A percentile compares a stretch with the other conserved stretches of the same genome.
These are phyloP conservation scores for Ceriops tagal DNA, from an alignment of 345 rosid genomes.

Conservation along the genomic window DNA sequence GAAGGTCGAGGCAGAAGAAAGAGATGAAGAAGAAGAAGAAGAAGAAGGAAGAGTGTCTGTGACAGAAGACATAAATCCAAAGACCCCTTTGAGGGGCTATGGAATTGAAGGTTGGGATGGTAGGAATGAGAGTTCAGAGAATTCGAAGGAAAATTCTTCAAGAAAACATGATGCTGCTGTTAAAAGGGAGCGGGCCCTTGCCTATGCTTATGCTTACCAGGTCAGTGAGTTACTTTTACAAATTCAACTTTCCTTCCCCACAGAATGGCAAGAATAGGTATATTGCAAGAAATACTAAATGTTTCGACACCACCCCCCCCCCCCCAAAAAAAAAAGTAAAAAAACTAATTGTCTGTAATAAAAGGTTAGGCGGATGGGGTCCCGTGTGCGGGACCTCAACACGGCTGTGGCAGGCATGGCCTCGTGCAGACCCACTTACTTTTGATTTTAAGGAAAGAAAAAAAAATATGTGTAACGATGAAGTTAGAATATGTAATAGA, in stretches of 20 bases:
- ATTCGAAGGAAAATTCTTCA: conserved; percentile 37
- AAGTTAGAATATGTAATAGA: too few species aligned
- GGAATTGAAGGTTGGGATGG: conserved; percentile 29
- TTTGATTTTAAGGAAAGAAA: too few species aligned
- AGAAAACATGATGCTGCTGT: conserved; percentile 55
- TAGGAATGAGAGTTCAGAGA: conserved; percentile 38
- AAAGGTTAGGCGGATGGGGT: too few species aligned
- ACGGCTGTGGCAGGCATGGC: too few species aligned
- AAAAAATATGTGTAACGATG: too few species aligned
- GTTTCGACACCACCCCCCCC: too few species aligned
- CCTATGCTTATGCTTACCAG: conserved; percentile 89
- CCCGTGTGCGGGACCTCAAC: too few species aligned
- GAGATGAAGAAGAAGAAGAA: conserved; percentile 15
- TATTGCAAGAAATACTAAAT: too few species aligned
- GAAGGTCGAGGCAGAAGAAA: conserved; percentile 51
- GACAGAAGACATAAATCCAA: conserved; percentile 8
- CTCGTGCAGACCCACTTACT: too few species aligned
- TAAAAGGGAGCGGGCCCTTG: conserved; percentile 84
- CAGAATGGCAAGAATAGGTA: too few species aligned
- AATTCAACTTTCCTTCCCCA: not conserved
- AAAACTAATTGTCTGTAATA: too few species aligned
- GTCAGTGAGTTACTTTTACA: conserved; percentile 23
- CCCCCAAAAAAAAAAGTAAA: too few species aligned
- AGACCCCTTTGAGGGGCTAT: conserved; percentile 28
- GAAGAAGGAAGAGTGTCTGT: not conserved